Evolutionary conservation across 2,329 filamentous ascomycete species (phyloP).

Genomic region (Alternaria triticimaculans): DNA sequence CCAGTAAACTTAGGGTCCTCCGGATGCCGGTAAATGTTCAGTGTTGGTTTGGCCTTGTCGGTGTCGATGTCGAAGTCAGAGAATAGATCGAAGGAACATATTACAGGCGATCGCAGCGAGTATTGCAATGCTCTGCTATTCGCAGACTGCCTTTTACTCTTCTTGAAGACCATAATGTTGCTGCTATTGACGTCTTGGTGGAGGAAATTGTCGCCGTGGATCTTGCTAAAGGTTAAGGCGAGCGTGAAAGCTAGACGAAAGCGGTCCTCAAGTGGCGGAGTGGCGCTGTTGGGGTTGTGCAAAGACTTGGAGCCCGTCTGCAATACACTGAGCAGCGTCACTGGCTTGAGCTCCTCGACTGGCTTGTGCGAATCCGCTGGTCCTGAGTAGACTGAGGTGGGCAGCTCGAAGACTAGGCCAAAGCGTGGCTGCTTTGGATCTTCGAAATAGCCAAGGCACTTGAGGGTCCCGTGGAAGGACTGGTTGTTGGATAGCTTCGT

Average conservation of each 20-base stretch:
- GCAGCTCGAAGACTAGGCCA: constrained; percentile 77
- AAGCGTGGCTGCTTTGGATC: constrained; percentile 72
- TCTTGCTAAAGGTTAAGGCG: constrained; percentile 73
- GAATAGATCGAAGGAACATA: constrained; percentile 79
- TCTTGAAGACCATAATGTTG: constrained; percentile 70
- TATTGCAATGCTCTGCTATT: constrained; percentile 49
- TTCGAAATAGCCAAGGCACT: constrained; percentile 74
- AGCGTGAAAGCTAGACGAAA: constrained; percentile 77
- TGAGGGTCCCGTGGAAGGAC: constrained; percentile 56
- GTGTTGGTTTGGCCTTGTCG: constrained; percentile 47
- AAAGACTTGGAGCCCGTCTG: constrained; percentile 55
- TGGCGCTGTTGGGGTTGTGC: constrained; percentile 50
- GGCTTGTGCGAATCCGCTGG: constrained; percentile 61
- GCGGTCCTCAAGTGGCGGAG: constrained; percentile 71
- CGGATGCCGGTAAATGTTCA: constrained; percentile 72
- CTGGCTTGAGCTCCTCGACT: constrained; percentile 47
- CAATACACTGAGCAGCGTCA: constrained; percentile 56
- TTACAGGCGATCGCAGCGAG: constrained; percentile 71
- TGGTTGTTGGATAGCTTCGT: constrained; percentile 41
- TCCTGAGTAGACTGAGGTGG: constrained; percentile 56
- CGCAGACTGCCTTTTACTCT: constrained; percentile 54
- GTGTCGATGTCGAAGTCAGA: constrained; percentile 61
- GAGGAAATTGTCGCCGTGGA: constrained; percentile 72
- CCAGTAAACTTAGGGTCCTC: constrained; percentile 54
- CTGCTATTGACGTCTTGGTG: constrained; percentile 74